Conservation (phyloP, 345 rosid species). For the Citropsis articulata region DNA sequence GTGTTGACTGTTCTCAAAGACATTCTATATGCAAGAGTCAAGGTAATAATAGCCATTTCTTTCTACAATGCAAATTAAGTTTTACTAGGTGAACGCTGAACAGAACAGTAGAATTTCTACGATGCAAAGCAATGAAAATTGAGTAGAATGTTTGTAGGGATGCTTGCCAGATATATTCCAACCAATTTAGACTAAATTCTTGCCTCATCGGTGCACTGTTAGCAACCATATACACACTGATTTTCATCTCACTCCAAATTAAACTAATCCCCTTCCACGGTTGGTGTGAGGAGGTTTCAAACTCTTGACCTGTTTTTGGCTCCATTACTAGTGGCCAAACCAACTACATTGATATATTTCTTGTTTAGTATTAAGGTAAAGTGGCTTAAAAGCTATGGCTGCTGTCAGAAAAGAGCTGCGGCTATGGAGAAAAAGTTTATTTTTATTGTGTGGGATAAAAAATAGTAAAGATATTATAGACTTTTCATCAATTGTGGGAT, state of each 20-base stretch:
- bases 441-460: too few species aligned
- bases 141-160: not conserved
- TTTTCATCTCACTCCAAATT: not conserved
- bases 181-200: not conserved
- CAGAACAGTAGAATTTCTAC: not conserved
- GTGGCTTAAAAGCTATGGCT: too few species aligned
- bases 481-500: too few species aligned
- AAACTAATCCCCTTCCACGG: not conserved
- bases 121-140: not conserved
- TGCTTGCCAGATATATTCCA: not conserved
- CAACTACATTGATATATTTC: not conserved
- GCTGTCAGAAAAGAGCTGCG: too few species aligned
- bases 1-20: constrained; percentile 66
- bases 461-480: too few species aligned
- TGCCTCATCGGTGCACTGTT: not conserved
- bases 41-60: constrained; percentile 42
- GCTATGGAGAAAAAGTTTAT: too few species aligned
- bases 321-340: not conserved
- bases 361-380: too few species aligned
- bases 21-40: constrained; percentile 60
- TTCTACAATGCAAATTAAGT: not conserved
- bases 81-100: not conserved
- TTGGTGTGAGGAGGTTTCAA: not conserved
- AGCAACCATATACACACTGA: not conserved
- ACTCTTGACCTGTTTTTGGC: not conserved